Percentiles rank a stretch among this genome's conserved stretches.
Conservation (phyloP, 208 protist species). For the Acanthamoeba sp. region DNA sequence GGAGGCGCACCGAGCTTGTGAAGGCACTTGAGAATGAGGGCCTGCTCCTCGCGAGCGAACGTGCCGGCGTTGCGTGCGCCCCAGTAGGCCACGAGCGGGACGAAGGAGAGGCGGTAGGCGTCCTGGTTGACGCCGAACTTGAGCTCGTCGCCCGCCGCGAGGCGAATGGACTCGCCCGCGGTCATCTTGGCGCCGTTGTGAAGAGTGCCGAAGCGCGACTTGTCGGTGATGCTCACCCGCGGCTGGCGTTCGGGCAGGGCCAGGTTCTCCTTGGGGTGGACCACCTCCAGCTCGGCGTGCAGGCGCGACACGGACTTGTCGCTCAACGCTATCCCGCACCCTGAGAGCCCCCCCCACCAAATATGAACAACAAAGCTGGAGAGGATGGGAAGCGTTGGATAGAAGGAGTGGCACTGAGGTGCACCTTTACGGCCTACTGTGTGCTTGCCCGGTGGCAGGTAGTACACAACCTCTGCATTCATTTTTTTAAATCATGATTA, state of each 20-base stretch:
- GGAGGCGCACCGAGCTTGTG: neutral
- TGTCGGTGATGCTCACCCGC: neutral
- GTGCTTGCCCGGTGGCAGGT: neutral
- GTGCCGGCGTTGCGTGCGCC: neutral
- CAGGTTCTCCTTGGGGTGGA: conserved; percentile 5
- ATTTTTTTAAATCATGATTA: neutral
- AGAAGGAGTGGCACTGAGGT: neutral
- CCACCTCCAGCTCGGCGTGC: conserved; percentile 7
- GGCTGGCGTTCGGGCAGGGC: conserved; percentile 13
- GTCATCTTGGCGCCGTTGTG: neutral
- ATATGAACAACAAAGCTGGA: neutral
- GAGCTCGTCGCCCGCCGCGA: conserved; percentile 18
- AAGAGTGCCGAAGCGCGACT: conserved; percentile 25
- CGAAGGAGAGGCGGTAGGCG: neutral
- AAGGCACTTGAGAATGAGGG: neutral
- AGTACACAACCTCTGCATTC: neutral
- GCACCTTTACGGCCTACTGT: neutral
- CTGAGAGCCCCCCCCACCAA: neutral
- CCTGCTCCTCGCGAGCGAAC: neutral
- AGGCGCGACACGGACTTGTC: conserved; percentile 45
- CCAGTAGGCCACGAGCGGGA: conserved; percentile 15
- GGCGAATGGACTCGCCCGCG: neutral
- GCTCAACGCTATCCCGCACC: neutral
- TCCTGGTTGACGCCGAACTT: neutral
- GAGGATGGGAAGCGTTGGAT: neutral